Percentiles rank a stretch among this genome's conserved stretches.
These are phyloP conservation scores for Candida ipomoeae DNA, from an alignment of 805 yeast genomes.

Conservation along the genomic window DNA sequence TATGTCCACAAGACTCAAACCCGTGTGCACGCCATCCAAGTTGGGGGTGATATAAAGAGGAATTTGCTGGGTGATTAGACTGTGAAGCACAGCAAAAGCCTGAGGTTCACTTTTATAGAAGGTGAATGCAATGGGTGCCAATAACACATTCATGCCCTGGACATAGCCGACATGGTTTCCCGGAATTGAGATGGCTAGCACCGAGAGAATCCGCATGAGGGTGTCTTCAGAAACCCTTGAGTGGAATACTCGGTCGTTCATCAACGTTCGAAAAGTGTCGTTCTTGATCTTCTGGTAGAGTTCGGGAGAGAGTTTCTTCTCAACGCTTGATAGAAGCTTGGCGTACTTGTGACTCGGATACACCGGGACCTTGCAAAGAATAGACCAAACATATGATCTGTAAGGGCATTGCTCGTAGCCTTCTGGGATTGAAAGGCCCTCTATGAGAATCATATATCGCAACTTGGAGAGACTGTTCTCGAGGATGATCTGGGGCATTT, in stretches of 20 bases:
- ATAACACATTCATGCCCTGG: constrained; percentile 87
- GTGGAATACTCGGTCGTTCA: constrained; percentile 65
- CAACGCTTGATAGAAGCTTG: constrained; percentile 47
- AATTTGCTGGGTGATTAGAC: constrained; percentile 56
- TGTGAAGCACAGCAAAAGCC: constrained; percentile 69
- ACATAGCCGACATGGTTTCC: constrained; percentile 53
- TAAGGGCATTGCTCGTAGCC: constrained; percentile 59
- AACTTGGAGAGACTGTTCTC: constrained; percentile 51
- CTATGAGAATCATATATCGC: constrained; percentile 36
- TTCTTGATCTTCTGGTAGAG: constrained; percentile 69
- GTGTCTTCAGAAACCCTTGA: constrained; percentile 64
- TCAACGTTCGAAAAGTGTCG: constrained; percentile 82
- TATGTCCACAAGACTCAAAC: constrained; percentile 65
- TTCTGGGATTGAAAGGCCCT: constrained; percentile 37
- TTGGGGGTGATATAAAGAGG: constrained; percentile 78
- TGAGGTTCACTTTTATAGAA: constrained; percentile 75
- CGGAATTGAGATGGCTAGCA: constrained; percentile 53
- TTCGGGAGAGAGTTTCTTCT: constrained; percentile 39
- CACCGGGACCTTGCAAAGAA: constrained; percentile 61
- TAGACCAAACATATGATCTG: constrained; percentile 76
- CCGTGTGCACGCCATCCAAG: constrained; percentile 78
- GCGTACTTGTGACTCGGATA: constrained; percentile 53
- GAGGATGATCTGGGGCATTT: constrained; percentile 41
- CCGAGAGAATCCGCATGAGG: constrained; percentile 63
- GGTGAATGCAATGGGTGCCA: constrained; percentile 78